Base-by-base conservation (phyloP, 2,329 filamentous ascomycete species). In the Colletotrichum viniferum region DNA sequence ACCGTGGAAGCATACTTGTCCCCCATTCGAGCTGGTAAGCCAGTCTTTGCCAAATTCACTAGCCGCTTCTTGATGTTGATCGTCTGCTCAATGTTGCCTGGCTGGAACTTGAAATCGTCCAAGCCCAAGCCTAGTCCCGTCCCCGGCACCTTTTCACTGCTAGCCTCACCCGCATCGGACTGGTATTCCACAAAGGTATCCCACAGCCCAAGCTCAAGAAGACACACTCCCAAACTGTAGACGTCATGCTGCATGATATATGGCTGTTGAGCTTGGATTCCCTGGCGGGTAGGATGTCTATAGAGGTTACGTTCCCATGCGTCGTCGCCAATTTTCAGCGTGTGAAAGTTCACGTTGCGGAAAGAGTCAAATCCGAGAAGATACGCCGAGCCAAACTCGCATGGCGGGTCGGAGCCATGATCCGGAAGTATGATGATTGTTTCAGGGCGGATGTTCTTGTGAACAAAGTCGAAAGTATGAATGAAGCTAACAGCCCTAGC, bases 161-260 rank as follows among this genome's bases (percentile, higher is more conserved):
- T 12, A 5, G 38, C 16, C 9, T 60, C 36, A 1, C 34, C 34
- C 21, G 52, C 38, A 16, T 4, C 16, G 14, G 24, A 30, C 7
- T 60, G 4, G 60, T 82, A 82, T 3, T 56, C 24, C 12, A 84
- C 77, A 34, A 84, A 81, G 0, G 82, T 84, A 1, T 81, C 70
- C 87, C 88, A 89, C 1, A 91, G 76, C 0, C 88, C 88, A 30
- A 91, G 85, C 78, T 91, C 89, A 0, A 91, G 80, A 1, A 91
- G 82, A 66, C 86, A 88, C 0, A 90, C 87, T 0, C 89, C 89
- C 0, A 91, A 83, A 69, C 88, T 89, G 79, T 91, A 91, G 13
- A 91, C 88, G 73, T 91, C 89, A 77, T 91, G 89, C 68, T 89
- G 86, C 86, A 90, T 90, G 3, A 77, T 80, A 76, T 89, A 91